Percentiles rank a stretch among this genome's conserved stretches.
phyloP scores from a whole-genome alignment of 306 rosid species.

The Clitoria ternatea region DNA sequence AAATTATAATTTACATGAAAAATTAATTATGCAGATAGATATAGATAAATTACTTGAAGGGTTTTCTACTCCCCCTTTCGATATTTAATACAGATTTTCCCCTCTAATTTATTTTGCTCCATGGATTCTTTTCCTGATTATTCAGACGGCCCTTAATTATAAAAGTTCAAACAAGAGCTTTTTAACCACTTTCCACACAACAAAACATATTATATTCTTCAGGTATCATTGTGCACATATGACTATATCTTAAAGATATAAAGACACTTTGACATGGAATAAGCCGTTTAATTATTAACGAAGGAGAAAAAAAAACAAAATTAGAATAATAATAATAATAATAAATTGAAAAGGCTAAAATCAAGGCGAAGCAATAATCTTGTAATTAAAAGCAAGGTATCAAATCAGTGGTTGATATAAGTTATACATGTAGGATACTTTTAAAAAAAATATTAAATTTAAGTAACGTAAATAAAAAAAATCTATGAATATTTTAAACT shows the following conservation, averaged over 20 bases:
- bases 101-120: slow-evolving; percentile 10
- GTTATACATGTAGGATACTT: too few relatives aligned
- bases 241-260: slow-evolving; percentile 38
- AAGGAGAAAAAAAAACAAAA: background rate
- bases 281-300: background rate
- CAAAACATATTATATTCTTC: slow-evolving; percentile 45
- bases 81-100: background rate
- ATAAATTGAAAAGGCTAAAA: background rate
- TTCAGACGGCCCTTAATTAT: slow-evolving; percentile 38
- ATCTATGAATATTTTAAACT: too few relatives aligned
- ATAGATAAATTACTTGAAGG: too few relatives aligned
- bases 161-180: slow-evolving; percentile 55
- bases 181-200: slow-evolving; percentile 36
- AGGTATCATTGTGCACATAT: slow-evolving; percentile 34
- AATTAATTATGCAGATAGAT: too few relatives aligned
- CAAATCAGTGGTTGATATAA: too few relatives aligned
- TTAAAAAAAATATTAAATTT: too few relatives aligned
- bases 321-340: background rate
- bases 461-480: too few relatives aligned
- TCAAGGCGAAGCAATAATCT: background rate
- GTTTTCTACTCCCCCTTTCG: too few relatives aligned
- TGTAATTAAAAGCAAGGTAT: too few relatives aligned
- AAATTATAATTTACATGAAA: too few relatives aligned
- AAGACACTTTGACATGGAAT: slow-evolving; percentile 27
- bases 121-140: slow-evolving; percentile 27